Evolutionary conservation across 805 yeast genomes (phyloP), one percentile per base, ranked within the genome.

Genomic region (Candida alai): DNA sequence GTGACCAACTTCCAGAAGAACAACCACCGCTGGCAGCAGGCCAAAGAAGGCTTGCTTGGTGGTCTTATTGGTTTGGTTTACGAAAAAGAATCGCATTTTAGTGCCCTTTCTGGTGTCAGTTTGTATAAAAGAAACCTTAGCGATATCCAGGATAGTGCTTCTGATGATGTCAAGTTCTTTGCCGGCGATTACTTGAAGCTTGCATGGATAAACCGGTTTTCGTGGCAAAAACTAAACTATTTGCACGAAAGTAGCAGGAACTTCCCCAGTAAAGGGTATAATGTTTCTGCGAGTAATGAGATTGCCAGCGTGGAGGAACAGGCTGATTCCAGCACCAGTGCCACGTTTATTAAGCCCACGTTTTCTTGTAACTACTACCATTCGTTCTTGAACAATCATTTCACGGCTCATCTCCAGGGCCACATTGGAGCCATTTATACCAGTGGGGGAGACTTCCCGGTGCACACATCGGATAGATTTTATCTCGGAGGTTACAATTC

Each of bases 401-500:
- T 81, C 26, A 77, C 85, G 4, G 41, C 79, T 19, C 73, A 73
- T 31, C 43, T 73, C 2, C 60, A 74, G 2, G 48, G 68, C 4
- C 71, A 70, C 28, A 61, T 73, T 24, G 96, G 95, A 4, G 65
- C 68, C 36, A 62, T 85, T 19, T 58, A 64, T 37, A 63, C 74
- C 35, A 40, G 48, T 14, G 30, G 44, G 5, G 22, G 42, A 11
- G 33, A 41, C 9, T 36, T 38, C 15, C 43, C 60, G 35, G 59
- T 84, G 2, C 89, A 84, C 48, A 51, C 80, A 19, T 72, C 80
- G 51, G 98, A 90, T 56, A 73, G 84, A 43, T 90, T 89, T 54
- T 85, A 80, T 49, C 65, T 84, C 28, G 95, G 96, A 12, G 96
- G 96, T 0, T 74, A 79, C 10, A 72, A 78, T 35, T 82, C 80